These are phyloP conservation scores for Didymella arachidicola DNA, from an alignment of 2,329 filamentous ascomycete genomes.

Conservation along the genomic window DNA sequence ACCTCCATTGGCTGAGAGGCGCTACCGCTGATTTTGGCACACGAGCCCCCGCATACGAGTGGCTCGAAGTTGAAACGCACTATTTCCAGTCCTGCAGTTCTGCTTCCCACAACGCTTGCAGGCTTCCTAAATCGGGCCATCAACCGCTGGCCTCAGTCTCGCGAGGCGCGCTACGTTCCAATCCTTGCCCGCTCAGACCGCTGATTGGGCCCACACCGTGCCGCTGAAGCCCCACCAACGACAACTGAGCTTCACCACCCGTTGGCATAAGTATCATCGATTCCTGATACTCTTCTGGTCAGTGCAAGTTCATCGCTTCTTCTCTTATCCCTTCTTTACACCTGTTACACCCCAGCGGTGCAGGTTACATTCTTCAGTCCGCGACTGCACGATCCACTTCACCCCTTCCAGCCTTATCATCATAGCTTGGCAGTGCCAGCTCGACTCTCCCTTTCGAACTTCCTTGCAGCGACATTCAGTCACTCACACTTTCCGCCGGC, in stretches of 20 bases:
- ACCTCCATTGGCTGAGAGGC: conserved; percentile 46
- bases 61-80: conserved; percentile 46
- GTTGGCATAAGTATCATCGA: conserved; percentile 46
- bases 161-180: conserved; percentile 43
- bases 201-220: conserved; percentile 43
- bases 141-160: conserved; percentile 39
- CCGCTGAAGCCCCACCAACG: conserved; percentile 36
- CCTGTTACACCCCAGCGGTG: conserved; percentile 42
- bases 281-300: conserved; percentile 36
- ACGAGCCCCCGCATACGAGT: conserved; percentile 22
- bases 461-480: conserved; percentile 29
- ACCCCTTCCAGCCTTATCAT: conserved; percentile 30
- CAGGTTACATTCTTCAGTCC: conserved; percentile 33
- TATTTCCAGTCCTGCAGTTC: conserved; percentile 40
- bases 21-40: conserved; percentile 27
- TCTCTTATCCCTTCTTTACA: conserved; percentile 34
- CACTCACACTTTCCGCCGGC: conserved; percentile 42
- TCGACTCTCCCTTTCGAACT: conserved; percentile 32
- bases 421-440: conserved; percentile 41
- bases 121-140: conserved; percentile 40
- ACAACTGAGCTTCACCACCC: conserved; percentile 32
- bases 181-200: conserved; percentile 24
- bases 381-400: conserved; percentile 29
- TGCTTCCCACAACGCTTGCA: conserved; percentile 39
- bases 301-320: conserved; percentile 40